Evolutionary conservation across 2,329 filamentous ascomycete genomes (phyloP), one percentile per base, ranked within the genome.

Genomic region (Fusarium verrucosum): DNA sequence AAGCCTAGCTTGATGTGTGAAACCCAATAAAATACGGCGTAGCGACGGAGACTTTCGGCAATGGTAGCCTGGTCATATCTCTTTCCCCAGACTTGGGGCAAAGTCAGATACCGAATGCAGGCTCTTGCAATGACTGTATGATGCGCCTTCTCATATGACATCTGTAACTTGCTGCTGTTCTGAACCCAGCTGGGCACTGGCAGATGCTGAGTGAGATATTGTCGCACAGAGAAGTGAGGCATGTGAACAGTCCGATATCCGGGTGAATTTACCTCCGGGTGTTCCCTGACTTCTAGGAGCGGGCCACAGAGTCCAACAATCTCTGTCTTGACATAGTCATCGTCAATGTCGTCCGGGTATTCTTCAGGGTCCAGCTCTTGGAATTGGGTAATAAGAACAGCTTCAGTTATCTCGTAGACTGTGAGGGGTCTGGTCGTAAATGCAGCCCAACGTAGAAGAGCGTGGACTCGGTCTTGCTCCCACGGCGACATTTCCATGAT

Each of bases 401-500:
- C 74, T 38, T 75, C 72, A 0, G 61, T 49, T 0, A 76, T 58
- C 37, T 69, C 65, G 3, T 22, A 25, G 1, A 76, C 40, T 0
- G 55, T 65, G 13, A 77, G 45, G 0, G 72, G 68, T 0, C 47
- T 35, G 1, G 49, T 6, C 0, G 71, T 49, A 43, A 76, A 77
- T 0, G 72, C 64, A 0, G 67, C 50, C 75, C 73, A 77, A 3
- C 68, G 72, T 0, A 79, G 52, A 2, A 79, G 58, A 0, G 66
- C 50, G 4, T 76, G 52, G 4, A 70, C 71, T 0, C 77, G 67
- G 1, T 44, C 16, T 37, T 57, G 65, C 0, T 72, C 68, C 2
- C 23, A 35, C 0, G 68, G 42, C 2, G 23, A 33, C 5, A 70
- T 53, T 0, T 26, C 2, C 1, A 22, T 26, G 0, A 78, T 74